Base-by-base conservation (phyloP, 2,329 filamentous ascomycete genomes). In the Ceratocystis eucalypticola region DNA sequence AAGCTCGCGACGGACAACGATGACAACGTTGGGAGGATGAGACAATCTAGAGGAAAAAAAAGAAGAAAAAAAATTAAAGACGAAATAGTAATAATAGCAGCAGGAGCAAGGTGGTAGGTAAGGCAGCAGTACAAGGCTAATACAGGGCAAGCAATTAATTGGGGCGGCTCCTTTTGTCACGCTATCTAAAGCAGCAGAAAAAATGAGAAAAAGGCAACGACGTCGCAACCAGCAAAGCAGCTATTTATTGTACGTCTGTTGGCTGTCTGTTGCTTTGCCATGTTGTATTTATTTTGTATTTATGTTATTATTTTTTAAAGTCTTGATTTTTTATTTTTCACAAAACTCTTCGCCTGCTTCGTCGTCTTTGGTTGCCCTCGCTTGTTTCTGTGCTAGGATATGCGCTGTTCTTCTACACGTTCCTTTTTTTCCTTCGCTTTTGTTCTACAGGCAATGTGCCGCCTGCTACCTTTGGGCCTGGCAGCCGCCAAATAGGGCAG, bases 401-500 rank as follows among this genome's bases (percentile, higher is more conserved):
- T 57, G 53, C 28, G 48, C 48, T 57, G 53, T 57, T 57, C 53
- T 57, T 57, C 53, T 57, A 30, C 30, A 30, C 48, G 12, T 59
- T 59, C 55, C 55, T 59, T 57, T 57, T 57, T 57, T 59, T 33
- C 17, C 3, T 50, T 20, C 25, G n/a, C 25, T 25, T 50, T 50
- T 20, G 20, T 53, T 22, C 48, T 53, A 25, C 48, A 25, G 48
- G 12, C n/a, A 53, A 53, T 53, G 6, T 15, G 7, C 53, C 10
- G 28, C 28, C 37, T 41, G 37, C 37, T 41, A 41, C 37, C 10
- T 41, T 41, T 41, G 37, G 10, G 37, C 12, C 55, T 59, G n/a
- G 55, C 55, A 59, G 55, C 55, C 30, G 55, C 25, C 30, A n/a
- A 37, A 59, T 30, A 59, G 55, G 55, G 55, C 55, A 59, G 55